Evolutionary conservation across 441 rosid species (phyloP).

Genomic region (Jatropha podagrica): DNA sequence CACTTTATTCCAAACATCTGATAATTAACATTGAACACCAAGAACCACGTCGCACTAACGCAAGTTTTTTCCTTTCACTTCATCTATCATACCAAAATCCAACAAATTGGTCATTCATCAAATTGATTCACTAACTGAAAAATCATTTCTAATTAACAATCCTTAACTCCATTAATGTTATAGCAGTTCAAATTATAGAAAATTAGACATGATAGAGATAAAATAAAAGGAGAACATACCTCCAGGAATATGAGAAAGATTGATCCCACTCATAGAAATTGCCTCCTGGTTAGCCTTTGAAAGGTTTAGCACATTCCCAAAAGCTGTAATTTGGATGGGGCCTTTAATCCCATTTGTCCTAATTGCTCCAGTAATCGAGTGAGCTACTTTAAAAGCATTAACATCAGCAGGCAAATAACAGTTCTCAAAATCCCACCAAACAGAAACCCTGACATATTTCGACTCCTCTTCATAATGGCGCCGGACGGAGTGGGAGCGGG

Average conservation of each 20-base stretch:
- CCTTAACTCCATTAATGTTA: no score
- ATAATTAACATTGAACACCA: neutral
- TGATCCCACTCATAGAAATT: constrained; percentile 67
- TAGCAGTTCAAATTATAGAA: neutral
- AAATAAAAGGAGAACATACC: constrained; percentile 30
- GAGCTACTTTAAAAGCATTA: constrained; percentile 60
- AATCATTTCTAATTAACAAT: neutral
- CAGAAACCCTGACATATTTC: constrained; percentile 59
- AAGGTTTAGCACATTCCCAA: constrained; percentile 68
- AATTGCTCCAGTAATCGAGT: constrained; percentile 54
- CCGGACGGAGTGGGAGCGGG: constrained; percentile 20
- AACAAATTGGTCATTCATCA: neutral
- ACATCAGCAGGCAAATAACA: constrained; percentile 59
- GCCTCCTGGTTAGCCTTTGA: constrained; percentile 74
- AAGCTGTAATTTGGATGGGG: constrained; percentile 80
- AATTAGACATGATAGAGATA: neutral
- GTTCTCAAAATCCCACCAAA: constrained; percentile 99
- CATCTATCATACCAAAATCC: neutral
- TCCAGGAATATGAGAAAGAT: constrained; percentile 60
- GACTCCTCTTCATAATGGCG: constrained; percentile 47
- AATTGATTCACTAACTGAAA: no score
- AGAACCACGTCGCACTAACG: neutral
- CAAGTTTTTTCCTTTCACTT: neutral
- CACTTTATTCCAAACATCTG: neutral
- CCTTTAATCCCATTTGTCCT: constrained; percentile 81